Base-by-base conservation (phyloP, 1,284 basidiomycete genomes). In the Cryptococcus sp. region DNA sequence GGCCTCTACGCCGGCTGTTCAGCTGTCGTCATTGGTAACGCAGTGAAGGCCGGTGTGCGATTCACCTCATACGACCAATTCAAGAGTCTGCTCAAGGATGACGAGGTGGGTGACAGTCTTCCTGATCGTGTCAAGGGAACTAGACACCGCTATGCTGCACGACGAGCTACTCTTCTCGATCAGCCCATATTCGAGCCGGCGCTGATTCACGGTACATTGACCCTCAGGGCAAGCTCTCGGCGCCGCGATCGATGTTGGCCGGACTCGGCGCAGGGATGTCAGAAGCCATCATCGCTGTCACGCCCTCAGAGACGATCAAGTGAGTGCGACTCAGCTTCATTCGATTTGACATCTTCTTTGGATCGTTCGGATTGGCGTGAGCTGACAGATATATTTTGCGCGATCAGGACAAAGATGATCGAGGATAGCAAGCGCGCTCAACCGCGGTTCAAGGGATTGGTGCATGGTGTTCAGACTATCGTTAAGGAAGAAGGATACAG, bases 241-340 rank as follows among this genome's bases (percentile, higher is more conserved):
- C 93, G 0, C 88, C 91, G 7, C 80, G 87, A 54, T 93, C 90
- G 78, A 83, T 97, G 54, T 70, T 93, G 53, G 91, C 96, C 52
- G 95, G 96, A 42, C 81, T 99, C 5, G 93, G 93, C 46, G 96
- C 96, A 2, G 95, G 96, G 11, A 88, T 96, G 86, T 88, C 84
- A 75, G 95, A 99, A 78, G 94, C 95, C 1, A 77, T 98, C 25
- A 86, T 98, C 58, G 95, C 94, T 1, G 95, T 98, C 6, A 98
- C 95, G 0, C 96, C 95, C 0, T 93, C 91, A 8, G 95, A 99
- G 79, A 98, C 95, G 0, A 97, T 99, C 82, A 99, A 99, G 93
- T 93, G 55, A 46, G 88, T 25, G 25, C 25, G 6, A 25, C 25
- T 25, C 78, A 15, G 15, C 20, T 5, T 22, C n/a, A 43, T 48